phyloP scores from a whole-genome alignment of 192 early-diverging fungal genomes.

The Backusella tarrabulga region DNA sequence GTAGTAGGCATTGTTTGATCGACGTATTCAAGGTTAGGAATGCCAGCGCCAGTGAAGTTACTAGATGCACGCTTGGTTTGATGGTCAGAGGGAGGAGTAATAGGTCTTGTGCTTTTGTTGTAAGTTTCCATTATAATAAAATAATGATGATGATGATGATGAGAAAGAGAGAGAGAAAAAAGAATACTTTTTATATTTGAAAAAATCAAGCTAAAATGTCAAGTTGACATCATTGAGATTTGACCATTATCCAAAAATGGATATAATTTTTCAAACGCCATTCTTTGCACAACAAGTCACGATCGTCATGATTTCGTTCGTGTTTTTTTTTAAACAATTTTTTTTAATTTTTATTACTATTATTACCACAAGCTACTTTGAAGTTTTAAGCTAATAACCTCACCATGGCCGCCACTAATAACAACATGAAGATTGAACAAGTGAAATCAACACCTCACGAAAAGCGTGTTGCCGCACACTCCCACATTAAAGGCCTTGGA shows the following conservation, averaged over 20 bases:
- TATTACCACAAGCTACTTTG: too few relatives aligned
- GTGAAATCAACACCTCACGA: constrained; percentile 91
- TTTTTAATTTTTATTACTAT: not conserved
- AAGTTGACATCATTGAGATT: not conserved
- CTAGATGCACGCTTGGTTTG: not conserved
- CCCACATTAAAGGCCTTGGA: constrained; percentile 96
- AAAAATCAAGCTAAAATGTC: not conserved
- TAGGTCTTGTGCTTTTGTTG: constrained; percentile 6
- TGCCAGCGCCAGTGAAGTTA: not conserved
- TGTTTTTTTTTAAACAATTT: not conserved
- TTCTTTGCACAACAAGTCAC: not conserved
- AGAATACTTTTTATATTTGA: not conserved
- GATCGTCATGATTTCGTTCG: constrained; percentile 10
- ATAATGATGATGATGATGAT: not conserved
- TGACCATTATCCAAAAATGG: not conserved
- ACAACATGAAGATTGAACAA: constrained; percentile 87
- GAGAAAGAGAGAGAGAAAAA: not conserved
- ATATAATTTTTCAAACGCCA: not conserved
- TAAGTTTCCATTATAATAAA: not conserved
- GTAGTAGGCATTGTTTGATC: not conserved
- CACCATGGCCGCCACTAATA: not conserved
- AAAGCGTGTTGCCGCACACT: constrained; percentile 93
- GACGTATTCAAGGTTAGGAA: not conserved
- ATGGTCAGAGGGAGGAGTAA: constrained; percentile 5
- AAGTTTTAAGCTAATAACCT: not conserved